Evolutionary conservation across 768 basidiomycete species (phyloP).

Genomic region (Flagelloscypha sp.): DNA sequence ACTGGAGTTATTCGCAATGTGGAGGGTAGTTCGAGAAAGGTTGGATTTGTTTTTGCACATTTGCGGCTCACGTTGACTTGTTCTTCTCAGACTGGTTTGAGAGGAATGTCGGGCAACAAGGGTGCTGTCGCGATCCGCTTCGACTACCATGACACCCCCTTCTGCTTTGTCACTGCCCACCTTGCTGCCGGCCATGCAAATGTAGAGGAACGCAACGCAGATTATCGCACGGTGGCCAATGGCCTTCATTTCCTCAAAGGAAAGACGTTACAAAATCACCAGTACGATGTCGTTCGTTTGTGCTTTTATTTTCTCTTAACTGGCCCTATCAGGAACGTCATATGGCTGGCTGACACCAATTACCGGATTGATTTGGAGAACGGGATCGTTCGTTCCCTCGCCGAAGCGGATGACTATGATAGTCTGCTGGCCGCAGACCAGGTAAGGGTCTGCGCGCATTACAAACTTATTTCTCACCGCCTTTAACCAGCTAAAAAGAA

Average conservation of each 20-base stretch:
- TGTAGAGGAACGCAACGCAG: conserved; percentile 82
- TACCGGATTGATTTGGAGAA: conserved; percentile 90
- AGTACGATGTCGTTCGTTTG: conserved; percentile 44
- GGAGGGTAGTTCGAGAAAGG: conserved; percentile 88
- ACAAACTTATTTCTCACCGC: conserved; percentile 4
- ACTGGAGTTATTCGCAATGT: conserved; percentile 82
- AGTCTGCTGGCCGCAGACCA: conserved; percentile 78
- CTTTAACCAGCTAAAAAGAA: conserved; percentile 52
- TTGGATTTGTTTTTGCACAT: conserved; percentile 20
- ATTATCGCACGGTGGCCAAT: conserved; percentile 80
- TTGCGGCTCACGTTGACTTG: conserved; percentile 3
- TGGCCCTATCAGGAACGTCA: conserved; percentile 58
- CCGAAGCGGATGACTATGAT: conserved; percentile 58
- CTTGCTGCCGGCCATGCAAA: conserved; percentile 93
- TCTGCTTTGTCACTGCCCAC: conserved; percentile 95
- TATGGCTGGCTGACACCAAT: conserved; percentile 95
- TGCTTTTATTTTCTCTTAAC: conserved; percentile 2
- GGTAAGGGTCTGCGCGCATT: conserved; percentile 33
- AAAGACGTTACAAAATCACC: conserved; percentile 81
- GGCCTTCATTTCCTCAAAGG: conserved; percentile 86
- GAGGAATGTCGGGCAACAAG: conserved; percentile 96
- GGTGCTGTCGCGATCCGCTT: conserved; percentile 92
- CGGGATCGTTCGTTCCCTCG: conserved; percentile 64
- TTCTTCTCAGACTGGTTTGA: conserved; percentile 59
- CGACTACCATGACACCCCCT: conserved; percentile 82